Base-by-base conservation (phyloP, 2,329 filamentous ascomycete genomes). In the Aurifilum marmelostoma region DNA sequence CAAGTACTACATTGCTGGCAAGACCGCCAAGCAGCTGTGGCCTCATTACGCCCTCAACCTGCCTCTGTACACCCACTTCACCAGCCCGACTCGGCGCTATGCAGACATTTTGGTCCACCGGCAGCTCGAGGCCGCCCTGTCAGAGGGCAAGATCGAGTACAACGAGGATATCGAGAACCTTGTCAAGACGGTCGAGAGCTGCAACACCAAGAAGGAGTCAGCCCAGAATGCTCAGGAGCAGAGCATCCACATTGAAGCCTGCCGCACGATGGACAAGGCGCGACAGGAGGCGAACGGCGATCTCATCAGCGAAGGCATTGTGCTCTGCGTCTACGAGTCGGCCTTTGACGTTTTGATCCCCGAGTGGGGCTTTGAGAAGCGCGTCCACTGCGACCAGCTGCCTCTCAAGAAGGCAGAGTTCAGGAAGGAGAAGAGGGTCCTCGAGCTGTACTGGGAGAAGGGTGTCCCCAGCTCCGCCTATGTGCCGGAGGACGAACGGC, bases 381-480 rank as follows among this genome's bases (percentile, higher is more conserved):
- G 96, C 73, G 96, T 99, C 65, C 96, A 99, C 82, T 99, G 96
- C 78, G 96, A 99, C 77, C 96, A 99, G 84, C 86, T 99, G 78
- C 96, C 96, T 39, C 84, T 99, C 74, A 95, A 98, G 88, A 99
- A 99, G 86, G 96, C 96, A n/a, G 96, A 99, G 79, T 99, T 96
- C 82, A 90, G 97, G 80, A 98, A 98, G 86, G 94, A 97, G 78
- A 93, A 94, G 83, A 90, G 96, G 67, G 89, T 98, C 39, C 86
- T 99, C 61, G 96, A 99, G 82, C 87, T 99, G 21, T 99, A 97
- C 85, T 99, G 96, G 96, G 96, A 99, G 89, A 99, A 98, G 88
- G 96, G 96, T 61, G 94, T 98, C 9, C 93, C 95, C 37, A 98
- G 94, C 72, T 97, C 95, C 58, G 92, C 94, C 2, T 99, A 97